Conservation (phyloP, 192 early-diverging fungal species). For the Backusella parvicylindrica region DNA sequence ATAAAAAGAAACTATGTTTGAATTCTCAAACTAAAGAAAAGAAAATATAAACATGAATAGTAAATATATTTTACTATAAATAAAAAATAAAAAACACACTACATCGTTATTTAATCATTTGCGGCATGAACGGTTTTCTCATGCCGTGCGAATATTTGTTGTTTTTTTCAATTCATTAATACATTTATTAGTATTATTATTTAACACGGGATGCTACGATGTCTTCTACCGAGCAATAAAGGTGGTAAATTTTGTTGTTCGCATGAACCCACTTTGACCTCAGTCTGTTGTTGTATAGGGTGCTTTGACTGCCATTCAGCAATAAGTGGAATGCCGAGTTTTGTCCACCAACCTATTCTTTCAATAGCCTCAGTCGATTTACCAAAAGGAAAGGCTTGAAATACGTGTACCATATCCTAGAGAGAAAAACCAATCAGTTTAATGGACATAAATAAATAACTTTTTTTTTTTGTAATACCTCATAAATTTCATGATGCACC, state of each 20-base stretch:
- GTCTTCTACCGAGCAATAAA: constrained; percentile 3
- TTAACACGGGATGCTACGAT: constrained; percentile 15
- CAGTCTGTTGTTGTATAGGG: not conserved
- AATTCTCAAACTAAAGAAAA: not conserved
- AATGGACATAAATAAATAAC: not conserved
- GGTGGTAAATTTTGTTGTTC: not conserved
- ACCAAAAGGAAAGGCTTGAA: constrained; percentile 27
- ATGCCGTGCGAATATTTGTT: not conserved
- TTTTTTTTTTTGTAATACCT: constrained; percentile 19
- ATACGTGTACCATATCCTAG: constrained; percentile 35
- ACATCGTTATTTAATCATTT: not conserved
- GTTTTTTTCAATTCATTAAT: not conserved
- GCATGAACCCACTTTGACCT: not conserved
- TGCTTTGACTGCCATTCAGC: not conserved
- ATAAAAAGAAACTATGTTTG: not conserved
- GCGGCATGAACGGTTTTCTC: not conserved
- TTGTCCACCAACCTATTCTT: constrained; percentile 29
- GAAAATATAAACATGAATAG: not conserved
- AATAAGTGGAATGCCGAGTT: constrained; percentile 10
- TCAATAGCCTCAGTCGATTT: constrained; percentile 19
- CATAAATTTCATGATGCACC: constrained; percentile 28
- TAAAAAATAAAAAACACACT: too few species aligned
- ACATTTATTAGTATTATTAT: not conserved
- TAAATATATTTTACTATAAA: too few species aligned
- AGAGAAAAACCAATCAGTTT: not conserved